Conservation (phyloP, 1,284 basidiomycete genomes). For the Cronartium quercuum region DNA sequence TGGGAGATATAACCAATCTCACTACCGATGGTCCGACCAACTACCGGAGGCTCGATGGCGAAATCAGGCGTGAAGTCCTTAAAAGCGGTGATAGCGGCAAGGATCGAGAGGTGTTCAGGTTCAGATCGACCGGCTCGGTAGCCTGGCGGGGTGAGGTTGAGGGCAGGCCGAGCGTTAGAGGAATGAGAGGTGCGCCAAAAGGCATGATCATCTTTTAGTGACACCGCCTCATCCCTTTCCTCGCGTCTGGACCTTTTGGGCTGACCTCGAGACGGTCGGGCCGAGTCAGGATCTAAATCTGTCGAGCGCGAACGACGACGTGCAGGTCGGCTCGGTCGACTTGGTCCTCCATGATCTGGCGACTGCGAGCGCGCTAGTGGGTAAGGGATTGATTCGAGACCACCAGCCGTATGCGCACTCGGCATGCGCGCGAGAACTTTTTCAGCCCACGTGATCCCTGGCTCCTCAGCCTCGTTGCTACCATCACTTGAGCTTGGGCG, state of each 20-base stretch:
- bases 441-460: constrained; percentile 9
- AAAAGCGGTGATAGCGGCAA: neutral
- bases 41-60: neutral
- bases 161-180: constrained; percentile 6
- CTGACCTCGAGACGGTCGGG: neutral
- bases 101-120: neutral
- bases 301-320: neutral
- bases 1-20: constrained; percentile 8
- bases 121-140: neutral
- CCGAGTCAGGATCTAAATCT: too few species aligned
- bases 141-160: constrained; percentile 16
- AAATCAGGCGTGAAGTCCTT: constrained; percentile 36
- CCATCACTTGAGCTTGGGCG: neutral
- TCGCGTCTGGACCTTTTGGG: neutral
- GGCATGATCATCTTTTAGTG: constrained; percentile 27
- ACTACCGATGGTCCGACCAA: constrained; percentile 6
- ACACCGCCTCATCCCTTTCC: neutral
- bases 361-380: too few species aligned
- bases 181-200: constrained; percentile 31
- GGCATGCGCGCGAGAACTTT: constrained; percentile 5
- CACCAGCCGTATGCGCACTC: neutral
- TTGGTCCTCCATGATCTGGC: neutral
- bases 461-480: neutral
- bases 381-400: too few species aligned
- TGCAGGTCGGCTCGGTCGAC: neutral